Base-by-base conservation (phyloP, 495 filamentous ascomycete genomes). In the Talaromyces liani region DNA sequence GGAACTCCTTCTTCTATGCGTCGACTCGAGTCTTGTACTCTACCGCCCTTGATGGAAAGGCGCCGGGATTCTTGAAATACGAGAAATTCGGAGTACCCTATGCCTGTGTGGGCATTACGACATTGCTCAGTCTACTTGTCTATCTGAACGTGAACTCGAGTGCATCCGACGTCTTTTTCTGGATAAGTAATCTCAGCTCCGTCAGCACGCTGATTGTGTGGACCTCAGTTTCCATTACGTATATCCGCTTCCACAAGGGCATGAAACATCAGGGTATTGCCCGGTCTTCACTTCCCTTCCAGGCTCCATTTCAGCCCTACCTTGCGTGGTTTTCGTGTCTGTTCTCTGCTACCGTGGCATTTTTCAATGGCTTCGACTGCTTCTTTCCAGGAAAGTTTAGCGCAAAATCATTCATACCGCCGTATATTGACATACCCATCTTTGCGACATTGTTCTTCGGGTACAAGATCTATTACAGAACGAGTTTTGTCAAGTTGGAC, bases 1-100 rank as follows among this genome's bases (percentile, higher is more conserved):
- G 84, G 55, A 95, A 95, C 69, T 87, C 88, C 2, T 91, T 90
- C 79, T 79, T 92, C 60, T 93, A 91, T 75, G 90, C 87, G 25
- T 89, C 87, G n/a, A 88, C 86, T 0, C 85, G 91, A 14, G 87
- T 87, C 60, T 80, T 93, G 6, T 88, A 89, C 69, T 85, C 86
- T 24, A 81, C 90, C 64, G 87, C 89, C 0, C 69, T 82, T 36
- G 79, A 86, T 60, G 82, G 87, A 5, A 84, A 87, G 47, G 89
- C 89, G 0, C 90, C 89, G 0, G 69, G 69, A 0, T 66, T 87
- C 62, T 84, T 97, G 66, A 75, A 77, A 54, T 93, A 89, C 36
- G 87, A 94, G 70, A 77, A 72, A 25, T 84, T 81, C 66, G 82
- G 82, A 60, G 80, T 85, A n/a, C 82, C 82, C 1, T 82, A 80